These are phyloP conservation scores for Fabrea salina DNA, from an alignment of 169 alveolate genomes.

Conservation along the genomic window DNA sequence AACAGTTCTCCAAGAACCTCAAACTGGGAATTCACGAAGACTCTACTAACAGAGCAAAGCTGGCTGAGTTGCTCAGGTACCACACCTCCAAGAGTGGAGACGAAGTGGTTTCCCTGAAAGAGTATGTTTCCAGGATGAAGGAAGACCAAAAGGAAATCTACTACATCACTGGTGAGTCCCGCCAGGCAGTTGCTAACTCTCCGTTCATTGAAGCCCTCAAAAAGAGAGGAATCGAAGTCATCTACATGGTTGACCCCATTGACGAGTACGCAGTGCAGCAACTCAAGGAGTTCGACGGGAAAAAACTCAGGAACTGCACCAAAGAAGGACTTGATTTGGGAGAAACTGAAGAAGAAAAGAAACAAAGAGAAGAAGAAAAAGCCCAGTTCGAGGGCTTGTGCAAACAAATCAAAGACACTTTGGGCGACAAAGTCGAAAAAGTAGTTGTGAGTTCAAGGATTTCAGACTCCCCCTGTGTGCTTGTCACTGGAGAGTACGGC, in stretches of 20 bases:
- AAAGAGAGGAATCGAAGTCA: slow-evolving; percentile 96
- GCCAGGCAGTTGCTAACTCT: slow-evolving; percentile 93
- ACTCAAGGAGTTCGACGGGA: slow-evolving; percentile 96
- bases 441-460: slow-evolving; percentile 95
- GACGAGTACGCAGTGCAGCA: slow-evolving; percentile 99
- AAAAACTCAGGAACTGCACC: slow-evolving; percentile 95
- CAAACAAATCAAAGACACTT: slow-evolving; percentile 96
- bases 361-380: slow-evolving; percentile 94
- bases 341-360: slow-evolving; percentile 97
- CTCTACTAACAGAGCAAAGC: slow-evolving; percentile 94
- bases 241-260: slow-evolving; percentile 99
- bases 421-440: slow-evolving; percentile 98
- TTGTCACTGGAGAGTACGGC: slow-evolving; percentile 98
- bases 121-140: slow-evolving; percentile 98
- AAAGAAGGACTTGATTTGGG: slow-evolving; percentile 97
- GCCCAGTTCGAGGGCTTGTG: slow-evolving; percentile 97
- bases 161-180: slow-evolving; percentile 99
- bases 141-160: slow-evolving; percentile 98
- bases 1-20: slow-evolving; percentile 98
- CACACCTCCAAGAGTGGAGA: slow-evolving; percentile 99
- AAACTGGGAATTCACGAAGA: slow-evolving; percentile 99
- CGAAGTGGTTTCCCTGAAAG: slow-evolving; percentile 95
- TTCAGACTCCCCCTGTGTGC: slow-evolving; percentile 98
- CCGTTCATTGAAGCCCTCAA: slow-evolving; percentile 98
- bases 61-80: slow-evolving; percentile 96